These are phyloP conservation scores for Globisporangium nodosum DNA, from an alignment of 352 stramenopile species.

Conservation along the genomic window DNA sequence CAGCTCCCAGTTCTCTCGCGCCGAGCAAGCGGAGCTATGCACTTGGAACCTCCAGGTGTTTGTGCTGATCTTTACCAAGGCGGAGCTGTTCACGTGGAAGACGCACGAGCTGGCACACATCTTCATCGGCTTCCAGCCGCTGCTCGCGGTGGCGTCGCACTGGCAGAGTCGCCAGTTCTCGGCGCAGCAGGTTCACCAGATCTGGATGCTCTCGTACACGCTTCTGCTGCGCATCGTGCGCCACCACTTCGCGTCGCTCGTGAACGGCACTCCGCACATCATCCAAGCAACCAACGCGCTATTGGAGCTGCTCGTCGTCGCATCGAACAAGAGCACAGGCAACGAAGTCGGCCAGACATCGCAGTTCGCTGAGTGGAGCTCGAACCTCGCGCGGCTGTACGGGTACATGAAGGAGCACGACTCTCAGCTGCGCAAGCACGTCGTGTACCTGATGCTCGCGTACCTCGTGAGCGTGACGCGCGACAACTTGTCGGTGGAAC, in stretches of 20 bases:
- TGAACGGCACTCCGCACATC: conserved; percentile 59
- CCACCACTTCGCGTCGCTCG: conserved; percentile 66
- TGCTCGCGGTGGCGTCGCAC: conserved; percentile 30
- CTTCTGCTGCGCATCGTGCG: conserved; percentile 72
- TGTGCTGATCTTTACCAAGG: conserved; percentile 66
- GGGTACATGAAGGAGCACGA: conserved; percentile 85
- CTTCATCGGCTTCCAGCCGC: conserved; percentile 59
- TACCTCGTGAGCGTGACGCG: conserved; percentile 60
- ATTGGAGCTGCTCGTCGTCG: conserved; percentile 49
- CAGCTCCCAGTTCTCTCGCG: not conserved
- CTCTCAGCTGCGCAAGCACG: conserved; percentile 73
- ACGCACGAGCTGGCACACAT: conserved; percentile 60
- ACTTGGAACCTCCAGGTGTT: conserved; percentile 60
- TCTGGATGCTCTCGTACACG: conserved; percentile 79
- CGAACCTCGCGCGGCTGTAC: conserved; percentile 82
- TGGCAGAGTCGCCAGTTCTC: conserved; percentile 16
- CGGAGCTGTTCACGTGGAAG: conserved; percentile 79
- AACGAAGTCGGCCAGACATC: conserved; percentile 2
- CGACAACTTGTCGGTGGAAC: conserved; percentile 42
- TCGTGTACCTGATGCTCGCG: conserved; percentile 75
- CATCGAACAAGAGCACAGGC: conserved; percentile 5
- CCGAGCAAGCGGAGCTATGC: conserved; percentile 17
- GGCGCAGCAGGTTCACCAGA: conserved; percentile 39
- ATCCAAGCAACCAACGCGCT: conserved; percentile 63
- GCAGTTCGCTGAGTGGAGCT: conserved; percentile 53